A percentile compares a stretch with the other conserved stretches of the same genome.
Conservation (phyloP, 164 flowering plant species). For the Piper longum region DNA sequence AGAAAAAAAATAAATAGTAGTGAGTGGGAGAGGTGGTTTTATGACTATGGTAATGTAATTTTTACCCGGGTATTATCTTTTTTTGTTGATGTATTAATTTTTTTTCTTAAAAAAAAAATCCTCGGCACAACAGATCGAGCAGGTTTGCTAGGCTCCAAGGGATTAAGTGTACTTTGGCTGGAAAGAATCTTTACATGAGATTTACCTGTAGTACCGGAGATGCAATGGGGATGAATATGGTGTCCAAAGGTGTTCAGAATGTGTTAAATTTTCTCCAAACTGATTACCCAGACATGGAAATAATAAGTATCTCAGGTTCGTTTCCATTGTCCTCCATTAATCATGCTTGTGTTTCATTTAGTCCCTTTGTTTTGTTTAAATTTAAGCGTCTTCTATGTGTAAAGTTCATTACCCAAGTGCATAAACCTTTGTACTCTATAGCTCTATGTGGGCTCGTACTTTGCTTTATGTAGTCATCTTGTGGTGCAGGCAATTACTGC, state of each 20-base stretch:
- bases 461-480: too few species aligned
- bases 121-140: conserved; percentile 45
- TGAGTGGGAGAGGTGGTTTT: too few species aligned
- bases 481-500: conserved; percentile 45
- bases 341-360: too few species aligned
- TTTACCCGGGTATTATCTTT: too few species aligned
- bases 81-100: too few species aligned
- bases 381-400: too few species aligned
- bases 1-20: too few species aligned
- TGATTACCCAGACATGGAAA: conserved; percentile 81
- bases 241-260: conserved; percentile 84
- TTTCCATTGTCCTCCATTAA: background rate
- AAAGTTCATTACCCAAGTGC: background rate
- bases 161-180: conserved; percentile 60
- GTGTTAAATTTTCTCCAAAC: conserved; percentile 61
- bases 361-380: too few species aligned
- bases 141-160: conserved; percentile 71
- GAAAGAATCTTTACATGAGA: conserved; percentile 62
- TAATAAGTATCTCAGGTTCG: conserved; percentile 66
- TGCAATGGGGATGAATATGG: conserved; percentile 99
- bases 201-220: conserved; percentile 81
- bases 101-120: too few species aligned
- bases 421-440: too few species aligned
- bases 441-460: background rate
- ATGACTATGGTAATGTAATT: too few species aligned